Evolutionary conservation across 257 asterid species (phyloP).

Genomic region (Orobanche coerulescens): DNA sequence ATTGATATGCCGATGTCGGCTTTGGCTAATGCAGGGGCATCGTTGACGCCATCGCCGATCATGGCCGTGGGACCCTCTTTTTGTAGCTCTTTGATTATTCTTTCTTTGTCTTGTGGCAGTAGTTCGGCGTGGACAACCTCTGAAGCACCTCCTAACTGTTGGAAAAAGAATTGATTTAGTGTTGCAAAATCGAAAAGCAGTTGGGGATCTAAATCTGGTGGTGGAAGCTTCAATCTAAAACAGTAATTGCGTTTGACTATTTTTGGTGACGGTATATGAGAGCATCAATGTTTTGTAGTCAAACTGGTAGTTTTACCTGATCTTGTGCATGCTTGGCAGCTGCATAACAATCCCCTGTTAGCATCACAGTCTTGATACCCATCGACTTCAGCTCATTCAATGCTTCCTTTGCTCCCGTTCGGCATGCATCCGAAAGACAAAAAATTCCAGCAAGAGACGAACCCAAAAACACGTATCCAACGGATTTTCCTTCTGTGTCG

Average conservation of each 20-base stretch:
- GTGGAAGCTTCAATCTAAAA: not conserved
- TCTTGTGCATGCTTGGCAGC: slow-evolving; percentile 59
- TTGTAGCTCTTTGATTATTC: slow-evolving; percentile 43
- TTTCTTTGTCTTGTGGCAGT: slow-evolving; percentile 58
- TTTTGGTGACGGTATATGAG: not conserved
- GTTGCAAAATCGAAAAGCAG: no score
- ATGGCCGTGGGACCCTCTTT: slow-evolving; percentile 51
- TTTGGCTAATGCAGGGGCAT: slow-evolving; percentile 72
- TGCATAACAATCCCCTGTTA: slow-evolving; percentile 58
- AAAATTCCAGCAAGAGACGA: slow-evolving; percentile 47
- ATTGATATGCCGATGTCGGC: slow-evolving; percentile 72
- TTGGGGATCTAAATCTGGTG: no score
- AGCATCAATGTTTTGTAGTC: not conserved
- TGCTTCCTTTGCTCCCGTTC: slow-evolving; percentile 76
- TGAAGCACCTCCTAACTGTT: slow-evolving; percentile 44
- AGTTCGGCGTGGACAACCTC: slow-evolving; percentile 54
- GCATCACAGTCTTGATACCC: slow-evolving; percentile 60
- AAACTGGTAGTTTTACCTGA: slow-evolving; percentile 32
- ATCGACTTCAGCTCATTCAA: slow-evolving; percentile 40
- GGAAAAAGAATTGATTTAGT: not conserved
- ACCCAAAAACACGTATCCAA: slow-evolving; percentile 49
- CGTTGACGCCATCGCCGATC: slow-evolving; percentile 73
- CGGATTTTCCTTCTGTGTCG: slow-evolving; percentile 42
- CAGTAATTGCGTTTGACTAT: not conserved
- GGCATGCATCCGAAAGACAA: slow-evolving; percentile 52